These are phyloP conservation scores for Cutaneotrichosporon sp. DNA, from an alignment of 1,284 basidiomycete species.

Conservation along the genomic window DNA sequence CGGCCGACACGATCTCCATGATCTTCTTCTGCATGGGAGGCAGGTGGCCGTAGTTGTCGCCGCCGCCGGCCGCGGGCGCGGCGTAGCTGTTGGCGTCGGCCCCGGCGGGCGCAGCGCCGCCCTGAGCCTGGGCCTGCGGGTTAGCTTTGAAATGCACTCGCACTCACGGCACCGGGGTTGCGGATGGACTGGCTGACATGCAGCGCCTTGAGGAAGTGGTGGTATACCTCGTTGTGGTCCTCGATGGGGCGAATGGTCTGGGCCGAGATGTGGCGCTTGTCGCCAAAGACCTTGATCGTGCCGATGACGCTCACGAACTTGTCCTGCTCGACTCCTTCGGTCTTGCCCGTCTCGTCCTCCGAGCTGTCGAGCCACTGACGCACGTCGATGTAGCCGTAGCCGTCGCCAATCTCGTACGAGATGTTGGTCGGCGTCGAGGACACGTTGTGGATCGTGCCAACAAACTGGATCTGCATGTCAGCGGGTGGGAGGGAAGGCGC, in stretches of 20 bases:
- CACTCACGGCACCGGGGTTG: constrained; percentile 44
- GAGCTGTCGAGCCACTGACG: constrained; percentile 82
- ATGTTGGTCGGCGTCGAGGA: constrained; percentile 77
- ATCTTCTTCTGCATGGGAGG: constrained; percentile 66
- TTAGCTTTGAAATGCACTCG: not conserved
- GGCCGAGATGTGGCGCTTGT: constrained; percentile 78
- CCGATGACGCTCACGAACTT: constrained; percentile 84
- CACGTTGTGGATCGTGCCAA: constrained; percentile 76
- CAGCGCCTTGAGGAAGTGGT: constrained; percentile 68
- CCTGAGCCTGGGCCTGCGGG: constrained; percentile 1
- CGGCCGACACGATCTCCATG: constrained; percentile 61
- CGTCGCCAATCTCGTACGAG: constrained; percentile 82
- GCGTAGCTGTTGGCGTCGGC: constrained; percentile 39
- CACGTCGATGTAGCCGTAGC: constrained; percentile 83
- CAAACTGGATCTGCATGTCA: constrained; percentile 59
- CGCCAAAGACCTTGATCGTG: constrained; percentile 81
- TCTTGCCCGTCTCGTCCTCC: constrained; percentile 60
- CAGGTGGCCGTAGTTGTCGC: constrained; percentile 58
- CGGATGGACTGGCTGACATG: constrained; percentile 57
- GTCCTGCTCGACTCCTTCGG: constrained; percentile 60
- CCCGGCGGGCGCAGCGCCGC: constrained; percentile 5
- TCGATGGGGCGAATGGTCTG: constrained; percentile 68
- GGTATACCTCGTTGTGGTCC: constrained; percentile 79
- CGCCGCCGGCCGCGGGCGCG: constrained; percentile 24
- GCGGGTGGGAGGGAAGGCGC: not conserved